These are phyloP conservation scores for Aspergillus sp. DNA, from an alignment of 2,329 filamentous ascomycete species.

Conservation along the genomic window DNA sequence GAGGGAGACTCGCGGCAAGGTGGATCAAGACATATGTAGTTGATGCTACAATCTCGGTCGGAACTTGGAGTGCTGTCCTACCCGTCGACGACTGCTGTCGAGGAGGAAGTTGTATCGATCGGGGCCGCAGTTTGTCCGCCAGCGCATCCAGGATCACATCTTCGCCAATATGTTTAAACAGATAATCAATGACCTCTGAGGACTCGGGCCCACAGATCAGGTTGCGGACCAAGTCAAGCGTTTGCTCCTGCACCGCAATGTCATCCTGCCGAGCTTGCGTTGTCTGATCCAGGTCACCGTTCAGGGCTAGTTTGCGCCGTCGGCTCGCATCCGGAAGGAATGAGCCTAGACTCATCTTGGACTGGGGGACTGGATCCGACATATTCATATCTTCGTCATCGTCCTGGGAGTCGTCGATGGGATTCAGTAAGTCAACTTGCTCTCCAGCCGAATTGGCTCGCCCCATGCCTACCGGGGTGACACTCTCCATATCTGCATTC, in stretches of 20 bases:
- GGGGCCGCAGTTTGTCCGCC: slow-evolving; percentile 64
- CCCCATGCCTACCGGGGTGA: slow-evolving; percentile 43
- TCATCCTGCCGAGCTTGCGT: slow-evolving; percentile 69
- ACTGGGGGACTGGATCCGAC: slow-evolving; percentile 33
- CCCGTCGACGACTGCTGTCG: slow-evolving; percentile 25
- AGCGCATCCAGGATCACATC: slow-evolving; percentile 75
- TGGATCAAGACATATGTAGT: slow-evolving; percentile 81
- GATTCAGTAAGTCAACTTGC: slow-evolving; percentile 54
- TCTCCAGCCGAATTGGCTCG: slow-evolving; percentile 55
- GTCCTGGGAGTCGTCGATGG: slow-evolving; percentile 31
- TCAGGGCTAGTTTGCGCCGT: slow-evolving; percentile 41
- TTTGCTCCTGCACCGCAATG: slow-evolving; percentile 82
- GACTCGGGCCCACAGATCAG: slow-evolving; percentile 62
- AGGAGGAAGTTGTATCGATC: slow-evolving; percentile 25
- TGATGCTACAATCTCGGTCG: slow-evolving; percentile 63
- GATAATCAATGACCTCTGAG: slow-evolving; percentile 71
- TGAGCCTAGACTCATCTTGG: slow-evolving; percentile 33
- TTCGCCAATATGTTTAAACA: slow-evolving; percentile 69
- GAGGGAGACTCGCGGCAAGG: slow-evolving; percentile 72
- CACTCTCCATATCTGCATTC: slow-evolving; percentile 26
- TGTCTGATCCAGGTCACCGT: slow-evolving; percentile 61
- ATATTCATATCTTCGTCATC: slow-evolving; percentile 28
- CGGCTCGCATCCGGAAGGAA: slow-evolving; percentile 35
- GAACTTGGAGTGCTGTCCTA: slow-evolving; percentile 24
- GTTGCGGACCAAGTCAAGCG: slow-evolving; percentile 82